Evolutionary conservation across 345 rosid species (phyloP), one percentile per base, ranked within the genome.

Genomic region (Bruguiera parviflora): DNA sequence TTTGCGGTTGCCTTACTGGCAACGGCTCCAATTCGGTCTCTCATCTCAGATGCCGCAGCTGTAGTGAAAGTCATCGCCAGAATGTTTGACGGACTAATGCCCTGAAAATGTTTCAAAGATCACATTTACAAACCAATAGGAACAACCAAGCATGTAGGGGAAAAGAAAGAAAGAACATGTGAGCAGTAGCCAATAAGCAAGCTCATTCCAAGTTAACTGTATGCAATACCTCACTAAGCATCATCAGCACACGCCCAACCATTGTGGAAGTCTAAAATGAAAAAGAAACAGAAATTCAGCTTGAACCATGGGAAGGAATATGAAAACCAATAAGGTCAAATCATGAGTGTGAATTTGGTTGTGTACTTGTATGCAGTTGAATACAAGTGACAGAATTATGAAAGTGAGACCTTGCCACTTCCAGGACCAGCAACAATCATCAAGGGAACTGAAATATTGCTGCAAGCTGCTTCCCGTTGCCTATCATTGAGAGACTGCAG

Each of bases 391-490:
- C 21, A 55, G 8, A 65, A 52, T 53, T 19, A 55, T 39, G 6
- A 69, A 68, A 58, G n/a, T 71, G 64, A 65, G 27, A 91, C 98
- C 97, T 94, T 94, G 70, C 98, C 97, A 67, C 98, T 94, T 74
- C 98, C 96, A 31, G 97, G 97, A 80, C 98, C 98, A 73, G 98
- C 98, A 56, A 80, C 84, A 76, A 94, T 91, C 97, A 94, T 88
- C 61, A 86, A 85, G 80, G 98, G 97, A 21, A 78, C 79, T 35
- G 92, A 81, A 60, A 88, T 84, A 69, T 88, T 78, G 78, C 84
- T 79, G 72, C 85, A 87, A 25, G 97, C 98, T 6, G 98, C 98
- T 66, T 88, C 91, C n/a, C 77, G 83, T 74, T 94, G 96, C 83
- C 83, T 84, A 61, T 89, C 96, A 80, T 88, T 94, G 73, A 94